Conservation (phyloP, 164 flowering plant species). For the Vitis rotundifolia region DNA sequence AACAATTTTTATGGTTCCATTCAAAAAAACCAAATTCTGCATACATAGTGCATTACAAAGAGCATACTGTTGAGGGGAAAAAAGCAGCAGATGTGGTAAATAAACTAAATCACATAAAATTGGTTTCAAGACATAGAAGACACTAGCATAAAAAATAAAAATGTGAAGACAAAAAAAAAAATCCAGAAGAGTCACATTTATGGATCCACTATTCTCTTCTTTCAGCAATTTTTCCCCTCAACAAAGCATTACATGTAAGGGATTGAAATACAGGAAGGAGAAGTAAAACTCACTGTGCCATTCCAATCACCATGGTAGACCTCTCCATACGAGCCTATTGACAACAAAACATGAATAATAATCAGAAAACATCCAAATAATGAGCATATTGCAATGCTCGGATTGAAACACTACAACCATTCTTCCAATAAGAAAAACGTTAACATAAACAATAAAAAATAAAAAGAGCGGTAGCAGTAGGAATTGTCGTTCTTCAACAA, state of each 20-base stretch:
- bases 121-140: no score
- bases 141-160: no score
- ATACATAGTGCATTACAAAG: no score
- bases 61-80: no score
- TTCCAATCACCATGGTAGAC: slow-evolving; percentile 99
- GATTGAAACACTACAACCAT: neutral
- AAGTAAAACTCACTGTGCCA: slow-evolving; percentile 70
- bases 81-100: no score
- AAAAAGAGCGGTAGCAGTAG: no score
- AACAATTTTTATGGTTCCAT: no score
- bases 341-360: slow-evolving; percentile 4
- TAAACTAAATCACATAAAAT: no score
- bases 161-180: neutral
- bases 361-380: slow-evolving; percentile 1
- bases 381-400: neutral
- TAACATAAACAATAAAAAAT: no score
- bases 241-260: neutral
- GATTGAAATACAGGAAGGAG: neutral
- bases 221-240: neutral
- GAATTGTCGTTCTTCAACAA: no score
- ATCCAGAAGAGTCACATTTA: neutral
- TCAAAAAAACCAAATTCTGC: no score
- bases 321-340: slow-evolving; percentile 92
- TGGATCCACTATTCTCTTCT: neutral
- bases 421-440: no score